Evolutionary conservation across 2,329 filamentous ascomycete genomes (phyloP), one percentile per base, ranked within the genome.

Genomic region (Talaromyces funiculosus): DNA sequence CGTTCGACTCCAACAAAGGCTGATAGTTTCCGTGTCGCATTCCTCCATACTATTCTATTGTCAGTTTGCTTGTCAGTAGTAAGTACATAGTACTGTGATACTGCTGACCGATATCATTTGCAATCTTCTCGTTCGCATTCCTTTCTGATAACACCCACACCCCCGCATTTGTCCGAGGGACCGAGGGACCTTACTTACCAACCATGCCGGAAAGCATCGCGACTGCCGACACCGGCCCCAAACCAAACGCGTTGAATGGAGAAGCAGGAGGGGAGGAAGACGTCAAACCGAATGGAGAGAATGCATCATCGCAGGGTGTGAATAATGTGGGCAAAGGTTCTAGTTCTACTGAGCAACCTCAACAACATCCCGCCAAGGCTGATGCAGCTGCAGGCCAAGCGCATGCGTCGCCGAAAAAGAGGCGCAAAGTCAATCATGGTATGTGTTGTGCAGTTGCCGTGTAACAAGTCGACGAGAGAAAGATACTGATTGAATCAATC

Each of bases 341-440:
- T n/a, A n/a, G n/a, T n/a, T 18, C n/a, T 24, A 20, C 42, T 12
- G 29, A 42, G 20, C 56, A 58, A 35, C 68, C 69, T 29, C 63
- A 64, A 58, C 62, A 66, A 58, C 67, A 70, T 59, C 65, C 68
- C 45, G 66, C 67, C 61, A 75, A 74, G 65, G 64, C 70, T 62
- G 75, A 75, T 60, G 70, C 66, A 51, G 59, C 65, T 62, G 65
- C 72, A 60, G 65, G 67, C 57, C 72, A 71, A 64, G 67, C 67
- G 68, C 72, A 74, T 62, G 66, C 73, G 60, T 89, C 85, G 73
- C 86, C 88, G 53, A 92, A 90, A 80, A 92, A 92, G 82, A 84
- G 90, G 78, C 88, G 90, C 81, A 93, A 93, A 80, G 90, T 93
- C 68, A 92, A 92, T 80, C 90, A 93, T 79, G 90, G 90, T 92